phyloP scores from a whole-genome alignment of 352 stramenopile species.

The Pythium aphanidermatum region DNA sequence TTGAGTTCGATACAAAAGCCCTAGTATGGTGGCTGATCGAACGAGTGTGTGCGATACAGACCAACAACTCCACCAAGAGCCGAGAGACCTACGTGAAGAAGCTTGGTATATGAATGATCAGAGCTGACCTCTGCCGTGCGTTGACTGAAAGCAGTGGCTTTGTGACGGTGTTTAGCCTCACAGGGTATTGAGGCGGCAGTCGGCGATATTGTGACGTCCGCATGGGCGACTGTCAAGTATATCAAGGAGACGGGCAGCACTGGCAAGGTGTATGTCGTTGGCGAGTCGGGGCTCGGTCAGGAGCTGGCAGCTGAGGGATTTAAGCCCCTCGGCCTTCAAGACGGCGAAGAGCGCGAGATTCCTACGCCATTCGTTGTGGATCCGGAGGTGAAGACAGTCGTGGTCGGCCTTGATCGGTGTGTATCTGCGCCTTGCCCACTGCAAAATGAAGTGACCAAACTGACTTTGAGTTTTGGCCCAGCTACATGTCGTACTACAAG shows the following conservation, averaged over 20 bases:
- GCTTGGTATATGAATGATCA: slow-evolving; percentile 34
- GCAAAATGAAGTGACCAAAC: neutral
- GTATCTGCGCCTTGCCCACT: neutral
- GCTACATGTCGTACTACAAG: slow-evolving; percentile 83
- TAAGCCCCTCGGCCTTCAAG: slow-evolving; percentile 55
- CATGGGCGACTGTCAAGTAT: slow-evolving; percentile 75
- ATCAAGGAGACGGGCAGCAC: slow-evolving; percentile 71
- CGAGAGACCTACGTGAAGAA: slow-evolving; percentile 80
- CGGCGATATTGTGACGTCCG: slow-evolving; percentile 83
- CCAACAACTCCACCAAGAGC: slow-evolving; percentile 84
- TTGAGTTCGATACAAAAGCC: too few relatives aligned
- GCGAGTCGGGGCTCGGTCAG: slow-evolving; percentile 58
- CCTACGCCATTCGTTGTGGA: slow-evolving; percentile 63
- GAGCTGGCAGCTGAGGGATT: slow-evolving; percentile 66
- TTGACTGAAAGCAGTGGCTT: slow-evolving; percentile 1
- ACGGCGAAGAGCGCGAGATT: slow-evolving; percentile 67
- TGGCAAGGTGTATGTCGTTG: slow-evolving; percentile 83
- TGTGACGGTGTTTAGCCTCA: slow-evolving; percentile 29
- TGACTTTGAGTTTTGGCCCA: slow-evolving; percentile 5
- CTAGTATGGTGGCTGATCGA: too few relatives aligned
- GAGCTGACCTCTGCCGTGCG: neutral
- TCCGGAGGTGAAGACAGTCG: slow-evolving; percentile 62
- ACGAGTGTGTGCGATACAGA: slow-evolving; percentile 39
- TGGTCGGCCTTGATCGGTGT: slow-evolving; percentile 74
- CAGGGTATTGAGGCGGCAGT: slow-evolving; percentile 60